Conservation (phyloP, 1,139 yeast species). For the Sugiyamaella neomexicana region DNA sequence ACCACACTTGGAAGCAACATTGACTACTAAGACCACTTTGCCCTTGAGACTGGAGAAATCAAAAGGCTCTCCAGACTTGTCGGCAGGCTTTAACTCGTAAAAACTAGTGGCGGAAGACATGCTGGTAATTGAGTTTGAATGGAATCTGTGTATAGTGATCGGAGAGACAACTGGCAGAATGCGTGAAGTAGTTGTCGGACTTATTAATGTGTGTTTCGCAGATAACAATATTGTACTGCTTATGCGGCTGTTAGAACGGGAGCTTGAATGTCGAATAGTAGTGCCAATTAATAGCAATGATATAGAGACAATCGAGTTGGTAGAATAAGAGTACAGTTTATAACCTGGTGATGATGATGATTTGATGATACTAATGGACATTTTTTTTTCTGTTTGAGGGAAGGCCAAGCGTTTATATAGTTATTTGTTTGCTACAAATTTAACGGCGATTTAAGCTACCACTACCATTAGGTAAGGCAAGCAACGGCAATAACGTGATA, state of each 20-base stretch:
- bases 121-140: constrained; percentile 25
- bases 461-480: not conserved
- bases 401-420: not conserved
- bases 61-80: constrained; percentile 60
- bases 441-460: not conserved
- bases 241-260: not conserved
- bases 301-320: not conserved
- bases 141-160: not conserved
- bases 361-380: not conserved
- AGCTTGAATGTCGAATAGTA: not conserved
- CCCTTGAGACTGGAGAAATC: constrained; percentile 74
- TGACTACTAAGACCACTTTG: constrained; percentile 86
- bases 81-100: constrained; percentile 59
- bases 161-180: not conserved
- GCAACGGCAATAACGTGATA: not conserved
- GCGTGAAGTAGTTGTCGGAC: not conserved
- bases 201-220: not conserved
- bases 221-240: constrained; percentile 9
- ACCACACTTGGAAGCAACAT: constrained; percentile 81
- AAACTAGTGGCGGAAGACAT: constrained; percentile 42
- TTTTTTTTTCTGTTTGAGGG: not conserved
- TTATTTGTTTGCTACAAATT: not conserved
- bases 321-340: not conserved
- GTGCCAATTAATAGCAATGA: not conserved
- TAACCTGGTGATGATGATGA: not conserved